A percentile compares a stretch with the other conserved stretches of the same genome.
These are phyloP conservation scores for Thelonectria blattea DNA, from an alignment of 2,329 filamentous ascomycete genomes.

Conservation along the genomic window DNA sequence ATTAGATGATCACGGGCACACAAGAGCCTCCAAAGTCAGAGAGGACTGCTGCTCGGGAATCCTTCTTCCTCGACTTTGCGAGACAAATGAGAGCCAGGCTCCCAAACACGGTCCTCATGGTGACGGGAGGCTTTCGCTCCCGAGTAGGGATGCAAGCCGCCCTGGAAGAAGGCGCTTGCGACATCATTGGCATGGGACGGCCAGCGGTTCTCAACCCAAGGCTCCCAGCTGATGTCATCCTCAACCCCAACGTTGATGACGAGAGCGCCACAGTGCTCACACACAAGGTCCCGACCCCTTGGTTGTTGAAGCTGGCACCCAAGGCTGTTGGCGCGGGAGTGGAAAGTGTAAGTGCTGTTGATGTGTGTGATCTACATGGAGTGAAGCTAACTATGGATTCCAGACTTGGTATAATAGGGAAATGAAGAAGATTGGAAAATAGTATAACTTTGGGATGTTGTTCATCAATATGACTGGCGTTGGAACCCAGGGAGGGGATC, in stretches of 20 bases:
- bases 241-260: conserved; percentile 24
- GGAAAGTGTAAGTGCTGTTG: conserved; percentile 23
- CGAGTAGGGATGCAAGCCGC: conserved; percentile 50
- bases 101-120: conserved; percentile 55
- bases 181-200: conserved; percentile 49
- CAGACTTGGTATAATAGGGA: conserved; percentile 7
- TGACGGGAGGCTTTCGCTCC: conserved; percentile 69
- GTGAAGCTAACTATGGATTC: background rate
- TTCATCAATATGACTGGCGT: background rate
- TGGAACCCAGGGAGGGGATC: too few relatives aligned
- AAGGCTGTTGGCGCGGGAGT: conserved; percentile 27
- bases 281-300: conserved; percentile 20
- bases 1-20: conserved; percentile 44
- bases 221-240: conserved; percentile 41
- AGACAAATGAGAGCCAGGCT: conserved; percentile 53
- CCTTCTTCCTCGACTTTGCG: conserved; percentile 73
- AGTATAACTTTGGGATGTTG: background rate
- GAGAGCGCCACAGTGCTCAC: conserved; percentile 25
- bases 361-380: background rate
- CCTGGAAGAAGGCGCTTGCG: conserved; percentile 46
- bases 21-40: background rate
- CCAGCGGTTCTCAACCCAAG: conserved; percentile 47
- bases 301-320: conserved; percentile 28
- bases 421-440: background rate
- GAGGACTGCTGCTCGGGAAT: conserved; percentile 62